Evolutionary conservation across 2,329 filamentous ascomycete genomes (phyloP).

Genomic region (Fusarium sp.): DNA sequence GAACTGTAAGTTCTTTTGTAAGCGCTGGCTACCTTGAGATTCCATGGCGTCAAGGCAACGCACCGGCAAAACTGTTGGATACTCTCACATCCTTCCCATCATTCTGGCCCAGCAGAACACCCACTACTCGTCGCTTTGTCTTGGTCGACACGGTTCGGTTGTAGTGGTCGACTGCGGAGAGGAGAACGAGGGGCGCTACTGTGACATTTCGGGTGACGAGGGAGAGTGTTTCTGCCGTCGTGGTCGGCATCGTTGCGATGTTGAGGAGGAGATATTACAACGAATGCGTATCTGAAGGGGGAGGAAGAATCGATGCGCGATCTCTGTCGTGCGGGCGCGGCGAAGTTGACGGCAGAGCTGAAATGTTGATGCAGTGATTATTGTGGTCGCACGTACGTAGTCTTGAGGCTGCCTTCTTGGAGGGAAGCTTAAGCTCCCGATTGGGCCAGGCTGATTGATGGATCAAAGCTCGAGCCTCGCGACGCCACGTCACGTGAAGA

Average conservation of each 20-base stretch:
- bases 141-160: conserved; percentile 92
- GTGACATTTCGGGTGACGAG: conserved; percentile 96
- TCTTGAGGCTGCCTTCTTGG: conserved; percentile 52
- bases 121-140: conserved; percentile 89
- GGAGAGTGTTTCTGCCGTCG: conserved; percentile 95
- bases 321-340: conserved; percentile 39
- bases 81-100: conserved; percentile 96
- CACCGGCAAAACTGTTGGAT: conserved; percentile 99
- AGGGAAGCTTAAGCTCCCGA: conserved; percentile 50
- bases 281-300: conserved; percentile 30
- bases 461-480: conserved; percentile 35
- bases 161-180: conserved; percentile 98
- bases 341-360: conserved; percentile 30
- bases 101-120: conserved; percentile 94
- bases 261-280: conserved; percentile 29
- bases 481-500: conserved; percentile 36
- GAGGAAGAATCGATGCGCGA: conserved; percentile 24
- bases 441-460: conserved; percentile 43
- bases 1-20: conserved; percentile 71
- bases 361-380: conserved; percentile 42
- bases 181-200: conserved; percentile 96
- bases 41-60: conserved; percentile 36
- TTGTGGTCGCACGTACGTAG: conserved; percentile 51
- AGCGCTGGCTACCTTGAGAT: conserved; percentile 26
- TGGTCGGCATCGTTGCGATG: conserved; percentile 84